Evolutionary conservation across 768 basidiomycete species (phyloP), one percentile per base, ranked within the genome.

Genomic region (Coprinopsis cinerea): DNA sequence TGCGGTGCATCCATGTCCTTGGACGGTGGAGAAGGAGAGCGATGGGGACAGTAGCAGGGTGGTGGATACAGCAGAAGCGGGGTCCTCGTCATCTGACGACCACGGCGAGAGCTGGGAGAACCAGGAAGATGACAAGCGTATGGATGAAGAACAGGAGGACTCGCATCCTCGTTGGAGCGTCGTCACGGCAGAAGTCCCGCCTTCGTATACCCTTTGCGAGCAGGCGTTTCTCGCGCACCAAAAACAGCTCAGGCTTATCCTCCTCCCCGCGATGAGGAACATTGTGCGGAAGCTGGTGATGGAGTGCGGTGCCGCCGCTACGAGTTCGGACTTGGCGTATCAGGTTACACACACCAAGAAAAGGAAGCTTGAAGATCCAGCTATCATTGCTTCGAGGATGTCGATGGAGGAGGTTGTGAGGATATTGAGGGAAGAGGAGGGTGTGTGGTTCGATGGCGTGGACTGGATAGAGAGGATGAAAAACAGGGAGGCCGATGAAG

Each of bases 371-470:
- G 62, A 62, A n/a, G 79, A 88, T 57, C 83, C 87, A 2, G 79
- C 77, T 0, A 64, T 79, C 4, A 68, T 71, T 18, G 79, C 78
- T 6, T 63, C 74, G 7, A 68, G 68, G 57, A 82, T 88, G 82
- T 59, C 63, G 0, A 32, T 78, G 0, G 84, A 85, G 53, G 84
- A 85, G 3, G 79, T 90, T 0, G 57, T 83, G 24, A 61, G 57
- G 32, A 73, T 76, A 41, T 53, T 90, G 50, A 68, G 81, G 34
- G 77, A 83, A 53, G 76, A 81, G 28, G 77, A 82, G 40, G 78
- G 75, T 0, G 67, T 82, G 1, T 89, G 87, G 87, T 83, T 79
- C 50, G 82, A 87, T 46, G 85, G 85, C 0, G 71, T 84, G 2
- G 83, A 88, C 59, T 87, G 85, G 83, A 58, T 77, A 4, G 76